Evolutionary conservation across 768 basidiomycete genomes (phyloP).

Genomic region (Pisolithus albus): DNA sequence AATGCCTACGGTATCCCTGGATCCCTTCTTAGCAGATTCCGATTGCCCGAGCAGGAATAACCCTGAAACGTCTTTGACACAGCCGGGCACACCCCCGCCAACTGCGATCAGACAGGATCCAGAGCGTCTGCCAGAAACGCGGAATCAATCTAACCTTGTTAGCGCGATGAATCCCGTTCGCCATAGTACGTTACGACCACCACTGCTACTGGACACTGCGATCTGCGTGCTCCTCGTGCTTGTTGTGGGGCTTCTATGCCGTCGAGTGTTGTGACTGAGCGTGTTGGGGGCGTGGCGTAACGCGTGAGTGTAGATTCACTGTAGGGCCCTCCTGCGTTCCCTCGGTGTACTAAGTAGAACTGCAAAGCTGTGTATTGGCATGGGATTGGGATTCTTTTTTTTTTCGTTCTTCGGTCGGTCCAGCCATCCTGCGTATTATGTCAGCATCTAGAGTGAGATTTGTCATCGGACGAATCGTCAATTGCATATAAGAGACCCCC

Average conservation of each 20-base stretch:
- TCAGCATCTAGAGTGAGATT: too few species aligned
- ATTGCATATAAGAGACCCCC: too few species aligned
- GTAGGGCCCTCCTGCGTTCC: too few species aligned
- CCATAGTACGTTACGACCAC: constrained; percentile 35
- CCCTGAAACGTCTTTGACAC: constrained; percentile 11
- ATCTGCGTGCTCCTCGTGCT: constrained; percentile 69
- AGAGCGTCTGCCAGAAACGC: constrained; percentile 6
- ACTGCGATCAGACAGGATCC: constrained; percentile 7
- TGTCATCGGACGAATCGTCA: too few species aligned
- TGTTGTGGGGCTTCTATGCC: constrained; percentile 60
- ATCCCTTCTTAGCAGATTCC: not conserved
- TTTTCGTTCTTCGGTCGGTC: too few species aligned
- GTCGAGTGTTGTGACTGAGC: constrained; percentile 40
- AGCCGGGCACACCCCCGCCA: constrained; percentile 10
- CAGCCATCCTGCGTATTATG: too few species aligned
- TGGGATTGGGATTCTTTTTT: too few species aligned
- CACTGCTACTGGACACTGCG: constrained; percentile 62
- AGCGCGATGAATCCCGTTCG: constrained; percentile 7
- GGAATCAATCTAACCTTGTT: constrained; percentile 14
- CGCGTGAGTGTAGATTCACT: not conserved
- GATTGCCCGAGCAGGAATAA: constrained; percentile 11
- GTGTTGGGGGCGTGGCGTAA: not conserved
- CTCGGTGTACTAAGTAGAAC: too few species aligned
- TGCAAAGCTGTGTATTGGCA: too few species aligned
- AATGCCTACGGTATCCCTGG: not conserved